Conservation (phyloP, 768 basidiomycete species). For the Pisolithus orientalis region DNA sequence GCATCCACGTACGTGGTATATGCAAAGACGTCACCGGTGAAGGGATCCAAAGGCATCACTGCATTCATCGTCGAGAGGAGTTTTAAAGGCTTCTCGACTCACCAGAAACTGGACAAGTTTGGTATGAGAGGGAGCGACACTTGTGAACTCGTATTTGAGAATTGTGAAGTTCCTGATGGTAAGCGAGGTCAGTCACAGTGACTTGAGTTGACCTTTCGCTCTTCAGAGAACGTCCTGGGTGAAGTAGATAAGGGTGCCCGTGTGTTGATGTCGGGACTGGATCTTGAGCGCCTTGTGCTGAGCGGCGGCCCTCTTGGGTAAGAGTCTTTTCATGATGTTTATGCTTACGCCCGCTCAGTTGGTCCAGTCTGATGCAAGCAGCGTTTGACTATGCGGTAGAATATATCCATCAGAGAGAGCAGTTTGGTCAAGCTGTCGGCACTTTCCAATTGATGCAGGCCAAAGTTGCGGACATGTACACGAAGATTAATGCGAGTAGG, state of each 20-base stretch:
- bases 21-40: slow-evolving; percentile 76
- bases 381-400: slow-evolving; percentile 85
- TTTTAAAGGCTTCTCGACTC: slow-evolving; percentile 81
- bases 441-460: slow-evolving; percentile 96
- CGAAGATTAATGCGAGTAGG: slow-evolving; percentile 81
- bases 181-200: slow-evolving; percentile 6
- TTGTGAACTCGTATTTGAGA: slow-evolving; percentile 87
- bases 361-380: slow-evolving; percentile 77
- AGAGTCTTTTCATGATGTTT: slow-evolving; percentile 6
- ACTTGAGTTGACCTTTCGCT: background rate
- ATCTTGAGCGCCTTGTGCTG: slow-evolving; percentile 86
- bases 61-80: slow-evolving; percentile 84
- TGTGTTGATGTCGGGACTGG: slow-evolving; percentile 92
- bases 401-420: slow-evolving; percentile 90
- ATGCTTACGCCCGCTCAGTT: slow-evolving; percentile 5
- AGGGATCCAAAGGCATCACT: slow-evolving; percentile 84
- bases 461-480: slow-evolving; percentile 92
- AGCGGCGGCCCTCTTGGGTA: slow-evolving; percentile 91
- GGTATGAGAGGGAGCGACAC: slow-evolving; percentile 97
- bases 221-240: slow-evolving; percentile 77
- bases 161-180: slow-evolving; percentile 88
- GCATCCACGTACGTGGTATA: slow-evolving; percentile 92
- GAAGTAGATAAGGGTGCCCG: slow-evolving; percentile 70
- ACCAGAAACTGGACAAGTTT: slow-evolving; percentile 90
- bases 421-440: slow-evolving; percentile 83